These are phyloP conservation scores for Monosporascus cannonballus DNA, from an alignment of 2,329 filamentous ascomycete genomes.

Conservation along the genomic window DNA sequence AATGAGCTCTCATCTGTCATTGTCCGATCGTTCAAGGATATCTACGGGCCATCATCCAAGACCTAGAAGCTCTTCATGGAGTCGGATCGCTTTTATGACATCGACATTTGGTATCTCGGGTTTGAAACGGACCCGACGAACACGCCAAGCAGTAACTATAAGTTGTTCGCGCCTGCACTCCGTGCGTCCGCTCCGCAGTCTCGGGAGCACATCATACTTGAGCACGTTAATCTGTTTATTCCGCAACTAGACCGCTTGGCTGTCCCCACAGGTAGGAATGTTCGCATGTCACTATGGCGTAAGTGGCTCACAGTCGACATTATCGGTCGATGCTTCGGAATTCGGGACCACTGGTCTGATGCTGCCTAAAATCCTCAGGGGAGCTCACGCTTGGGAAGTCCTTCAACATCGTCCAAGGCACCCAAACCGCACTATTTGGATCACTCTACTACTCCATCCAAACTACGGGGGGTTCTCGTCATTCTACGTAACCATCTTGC, in stretches of 20 bases:
- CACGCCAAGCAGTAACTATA: slow-evolving; percentile 14
- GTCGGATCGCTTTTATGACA: slow-evolving; percentile 10
- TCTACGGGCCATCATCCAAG: slow-evolving; percentile 12
- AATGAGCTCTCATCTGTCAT: slow-evolving; percentile 14
- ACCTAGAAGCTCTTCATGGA: slow-evolving; percentile 13
- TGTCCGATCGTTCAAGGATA: slow-evolving; percentile 8
- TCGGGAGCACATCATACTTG: slow-evolving; percentile 17
- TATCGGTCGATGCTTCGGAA: slow-evolving; percentile 8
- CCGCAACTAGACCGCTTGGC: slow-evolving; percentile 6
- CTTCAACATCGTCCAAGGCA: slow-evolving; percentile 9
- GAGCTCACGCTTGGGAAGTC: slow-evolving; percentile 14
- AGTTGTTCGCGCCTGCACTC: slow-evolving; percentile 14
- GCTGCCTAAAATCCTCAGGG: slow-evolving; percentile 1
- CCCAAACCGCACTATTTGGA: slow-evolving; percentile 9
- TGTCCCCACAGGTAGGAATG: background rate
- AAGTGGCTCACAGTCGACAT: slow-evolving; percentile 21
- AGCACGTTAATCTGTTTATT: slow-evolving; percentile 13
- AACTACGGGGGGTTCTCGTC: slow-evolving; percentile 5
- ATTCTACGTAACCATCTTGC: slow-evolving; percentile 9
- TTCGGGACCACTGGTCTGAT: background rate
- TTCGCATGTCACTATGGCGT: slow-evolving; percentile 13
- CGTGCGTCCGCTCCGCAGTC: slow-evolving; percentile 12
- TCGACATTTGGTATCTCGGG: slow-evolving; percentile 7
- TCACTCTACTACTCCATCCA: slow-evolving; percentile 8
- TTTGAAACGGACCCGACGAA: slow-evolving; percentile 13